phyloP scores from a whole-genome alignment of 2,329 filamentous ascomycete genomes.

The Aureobasidium sp. region DNA sequence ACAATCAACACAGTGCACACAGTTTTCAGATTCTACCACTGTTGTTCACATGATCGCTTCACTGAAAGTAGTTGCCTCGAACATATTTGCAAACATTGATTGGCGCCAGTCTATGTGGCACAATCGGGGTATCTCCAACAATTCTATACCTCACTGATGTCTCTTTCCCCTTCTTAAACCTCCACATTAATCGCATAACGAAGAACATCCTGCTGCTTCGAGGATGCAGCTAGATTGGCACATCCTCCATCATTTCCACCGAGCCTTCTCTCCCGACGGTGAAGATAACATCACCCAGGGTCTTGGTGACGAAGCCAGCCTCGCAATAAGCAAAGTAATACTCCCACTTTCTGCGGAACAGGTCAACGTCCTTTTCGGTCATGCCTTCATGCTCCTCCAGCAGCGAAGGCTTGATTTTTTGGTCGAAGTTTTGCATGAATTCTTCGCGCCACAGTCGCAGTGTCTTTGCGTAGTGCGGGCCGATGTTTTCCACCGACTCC shows the following conservation, averaged over 20 bases:
- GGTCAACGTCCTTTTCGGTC: conserved; percentile 55
- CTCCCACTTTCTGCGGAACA: conserved; percentile 68
- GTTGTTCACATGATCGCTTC: neutral
- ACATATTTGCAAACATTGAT: neutral
- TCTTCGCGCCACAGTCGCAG: conserved; percentile 61
- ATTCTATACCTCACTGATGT: neutral
- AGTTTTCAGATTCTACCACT: neutral
- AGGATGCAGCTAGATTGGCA: conserved; percentile 38
- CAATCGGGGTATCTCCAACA: conserved; percentile 1
- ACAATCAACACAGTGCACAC: neutral
- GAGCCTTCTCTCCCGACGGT: conserved; percentile 61
- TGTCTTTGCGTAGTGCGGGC: conserved; percentile 65
- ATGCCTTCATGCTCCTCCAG: conserved; percentile 51
- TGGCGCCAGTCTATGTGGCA: conserved; percentile 1
- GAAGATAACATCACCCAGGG: conserved; percentile 65
- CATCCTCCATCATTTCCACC: conserved; percentile 61
- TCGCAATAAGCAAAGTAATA: conserved; percentile 74
- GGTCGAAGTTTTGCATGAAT: conserved; percentile 58
- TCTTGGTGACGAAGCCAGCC: conserved; percentile 65
- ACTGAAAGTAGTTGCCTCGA: neutral
- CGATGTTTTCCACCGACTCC: conserved; percentile 64
- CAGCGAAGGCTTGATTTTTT: conserved; percentile 54
- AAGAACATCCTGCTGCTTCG: neutral
- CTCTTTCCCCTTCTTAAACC: neutral
- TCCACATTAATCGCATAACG: neutral